Evolutionary conservation across 305 asterid species (phyloP), one percentile per base, ranked within the genome.

Genomic region (Plantago coronopus): DNA sequence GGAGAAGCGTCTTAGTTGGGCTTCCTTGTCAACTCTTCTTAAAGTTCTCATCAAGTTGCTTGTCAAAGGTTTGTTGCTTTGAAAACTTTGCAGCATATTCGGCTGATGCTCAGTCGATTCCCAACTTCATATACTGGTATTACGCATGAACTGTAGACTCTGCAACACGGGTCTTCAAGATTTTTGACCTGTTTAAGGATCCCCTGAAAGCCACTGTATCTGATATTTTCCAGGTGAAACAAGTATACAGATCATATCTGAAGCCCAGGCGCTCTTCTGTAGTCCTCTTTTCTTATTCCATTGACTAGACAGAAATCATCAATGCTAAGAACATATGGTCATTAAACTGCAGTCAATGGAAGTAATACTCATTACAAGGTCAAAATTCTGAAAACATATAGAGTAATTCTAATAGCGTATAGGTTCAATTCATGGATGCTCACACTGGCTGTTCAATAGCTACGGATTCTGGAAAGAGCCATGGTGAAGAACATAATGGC

Each of bases 391-490:
- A 53, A n/a, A 27, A 16, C 27, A 53, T 8, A 34, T 10, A 13
- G 42, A 53, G 15, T 1, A 22, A 53, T 23, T 14, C 37, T 51
- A 23, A 34, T 13, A 19, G 46, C 25, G 29, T 14, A 63, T 23
- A 17, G 42, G 42, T 34, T 7, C 12, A 1, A 34, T 8, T 34
- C 42, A 37, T 14, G 31, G 23, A 23, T 21, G 19, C 47, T 47
- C 42, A 16, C 16, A 18, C 61, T 19, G 4, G 14, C 48, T 53
- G n/a, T 63, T 71, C 67, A 69, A 23, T 67, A 71, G 51, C 69
- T 75, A 20, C 56, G 70, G 70, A 78, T 64, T 67, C 72, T 72
- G 7, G 78, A 59, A 48, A 81, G 68, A 23, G 57, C 67, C 65
- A 71, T 58, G 17, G 82, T 64, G 23, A 81, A 53, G 60, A 71